A percentile compares a stretch with the other conserved stretches of the same genome.
These are phyloP conservation scores for Metschnikowia picachoensis DNA, from an alignment of 805 yeast species.

Conservation along the genomic window DNA sequence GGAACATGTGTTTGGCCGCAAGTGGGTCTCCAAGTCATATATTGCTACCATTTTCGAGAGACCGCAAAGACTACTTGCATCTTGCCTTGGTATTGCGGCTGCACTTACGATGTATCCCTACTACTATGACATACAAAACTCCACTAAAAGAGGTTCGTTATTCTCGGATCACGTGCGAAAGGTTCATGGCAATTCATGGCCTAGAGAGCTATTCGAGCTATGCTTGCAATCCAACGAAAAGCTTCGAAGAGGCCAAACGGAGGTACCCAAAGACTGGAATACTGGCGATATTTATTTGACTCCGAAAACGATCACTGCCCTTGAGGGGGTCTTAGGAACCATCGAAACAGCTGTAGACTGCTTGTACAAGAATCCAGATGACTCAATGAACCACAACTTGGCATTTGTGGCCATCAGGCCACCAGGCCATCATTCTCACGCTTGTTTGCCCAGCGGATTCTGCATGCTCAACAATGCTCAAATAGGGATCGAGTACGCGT, in stretches of 20 bases:
- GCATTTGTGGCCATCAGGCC: slow-evolving; percentile 73
- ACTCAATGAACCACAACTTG: slow-evolving; percentile 29
- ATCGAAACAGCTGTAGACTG: slow-evolving; percentile 67
- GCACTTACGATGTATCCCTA: slow-evolving; percentile 68
- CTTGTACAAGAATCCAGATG: slow-evolving; percentile 20
- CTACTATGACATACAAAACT: slow-evolving; percentile 47
- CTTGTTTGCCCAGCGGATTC: slow-evolving; percentile 80
- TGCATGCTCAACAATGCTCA: slow-evolving; percentile 80
- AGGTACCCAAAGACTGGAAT: slow-evolving; percentile 80
- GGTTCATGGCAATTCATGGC: slow-evolving; percentile 78
- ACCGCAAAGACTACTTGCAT: slow-evolving; percentile 74
- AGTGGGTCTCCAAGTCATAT: slow-evolving; percentile 71
- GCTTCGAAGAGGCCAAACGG: slow-evolving; percentile 51
- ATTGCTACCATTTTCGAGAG: slow-evolving; percentile 71
- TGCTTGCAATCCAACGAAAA: slow-evolving; percentile 58
- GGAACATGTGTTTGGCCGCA: slow-evolving; percentile 68
- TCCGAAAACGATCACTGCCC: slow-evolving; percentile 60
- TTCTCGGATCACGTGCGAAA: slow-evolving; percentile 56
- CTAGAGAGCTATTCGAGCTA: slow-evolving; percentile 50
- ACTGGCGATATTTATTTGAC: slow-evolving; percentile 77
- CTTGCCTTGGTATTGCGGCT: slow-evolving; percentile 74
- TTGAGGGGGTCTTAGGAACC: slow-evolving; percentile 76
- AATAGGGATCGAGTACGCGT: slow-evolving; percentile 75
- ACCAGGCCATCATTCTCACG: slow-evolving; percentile 86
- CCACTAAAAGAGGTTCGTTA: slow-evolving; percentile 46